Evolutionary conservation across 495 filamentous ascomycete species (phyloP).

Genomic region (Cladorrhinum samala): DNA sequence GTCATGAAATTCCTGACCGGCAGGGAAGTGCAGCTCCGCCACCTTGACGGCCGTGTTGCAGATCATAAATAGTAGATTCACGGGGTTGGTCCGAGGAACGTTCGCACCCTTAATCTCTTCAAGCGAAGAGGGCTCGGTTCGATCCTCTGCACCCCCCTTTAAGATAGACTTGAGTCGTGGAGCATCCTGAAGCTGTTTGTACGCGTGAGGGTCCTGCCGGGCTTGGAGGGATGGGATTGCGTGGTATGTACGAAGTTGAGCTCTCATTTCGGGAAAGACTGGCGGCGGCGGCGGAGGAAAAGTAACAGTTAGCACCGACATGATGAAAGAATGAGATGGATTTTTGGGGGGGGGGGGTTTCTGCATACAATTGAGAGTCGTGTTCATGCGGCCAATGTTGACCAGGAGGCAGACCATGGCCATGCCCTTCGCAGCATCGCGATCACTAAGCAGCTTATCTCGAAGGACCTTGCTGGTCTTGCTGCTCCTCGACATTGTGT

Average conservation of each 20-base stretch:
- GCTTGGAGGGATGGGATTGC: slow-evolving; percentile 95
- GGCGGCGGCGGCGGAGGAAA: slow-evolving; percentile 4
- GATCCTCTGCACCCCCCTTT: slow-evolving; percentile 93
- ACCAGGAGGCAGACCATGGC: slow-evolving; percentile 98
- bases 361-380: slow-evolving; percentile 93
- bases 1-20: slow-evolving; percentile 86
- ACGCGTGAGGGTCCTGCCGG: slow-evolving; percentile 87
- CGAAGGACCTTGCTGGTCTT: slow-evolving; percentile 98
- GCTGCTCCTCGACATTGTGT: slow-evolving; percentile 96
- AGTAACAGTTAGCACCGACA: too few relatives aligned
- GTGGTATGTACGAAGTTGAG: slow-evolving; percentile 95
- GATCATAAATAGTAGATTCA: slow-evolving; percentile 94
- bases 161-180: slow-evolving; percentile 94
- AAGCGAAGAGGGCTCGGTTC: slow-evolving; percentile 76
- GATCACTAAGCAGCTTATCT: slow-evolving; percentile 91
- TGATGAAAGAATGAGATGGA: too few relatives aligned
- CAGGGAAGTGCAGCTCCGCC: slow-evolving; percentile 86
- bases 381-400: slow-evolving; percentile 98
- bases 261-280: slow-evolving; percentile 99
- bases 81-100: slow-evolving; percentile 87
- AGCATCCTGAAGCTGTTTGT: slow-evolving; percentile 97
- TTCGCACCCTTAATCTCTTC: slow-evolving; percentile 65
- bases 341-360: too few relatives aligned
- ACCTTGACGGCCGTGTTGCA: slow-evolving; percentile 86
- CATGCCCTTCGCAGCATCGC: slow-evolving; percentile 90